Evolutionary conservation across 805 yeast genomes (phyloP), one percentile per base, ranked within the genome.

Genomic region (Isabelozyma pseudorhagii): DNA sequence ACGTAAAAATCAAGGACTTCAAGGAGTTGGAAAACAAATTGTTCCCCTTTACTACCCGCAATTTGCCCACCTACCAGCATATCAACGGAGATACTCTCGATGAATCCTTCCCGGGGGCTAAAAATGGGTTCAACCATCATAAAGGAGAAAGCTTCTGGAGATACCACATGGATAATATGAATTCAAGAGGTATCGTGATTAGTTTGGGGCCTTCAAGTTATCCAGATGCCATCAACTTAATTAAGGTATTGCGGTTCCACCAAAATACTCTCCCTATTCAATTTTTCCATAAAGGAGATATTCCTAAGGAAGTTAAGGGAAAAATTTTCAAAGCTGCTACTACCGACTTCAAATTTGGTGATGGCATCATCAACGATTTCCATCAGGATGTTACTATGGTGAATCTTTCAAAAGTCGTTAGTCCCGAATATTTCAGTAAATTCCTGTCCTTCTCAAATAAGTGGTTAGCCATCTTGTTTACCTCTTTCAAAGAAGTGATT

Each of bases 391-490:
- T 38, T 3, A 11, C 18, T 9, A 14, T 38, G 15, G 40, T 38
- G 15, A 15, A 38, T 15, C 9, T 15, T 8, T n/a, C 15, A 10
- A 38, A 15, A 15, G 15, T n/a, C 9, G 14, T 38, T 15, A 38
- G 14, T 11, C 17, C 40, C 15, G 4, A 15, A 14, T 15, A 38
- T n/a, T 14, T 14, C 9, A 8, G 14, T 9, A 8, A 38, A 4
- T 43, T 14, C 27, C 38, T 40, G 3, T 25, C 46, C 15, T 51
- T 52, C 31, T 43, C 44, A 13, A 44, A 51, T 36, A 46, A 49
- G n/a, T 38, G 54, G 47, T 48, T 60, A 8, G 62, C 67, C 6
- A 50, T 53, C 4, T 46, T 64, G 17, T 62, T 62, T 54, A 55
- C 50, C 42, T 54, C 62, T 3, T 63, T 61, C 40, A 60, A 54